Percentiles rank a stretch among this genome's conserved stretches.
These are phyloP conservation scores for Ogataea allantospora DNA, from an alignment of 805 yeast genomes.

Conservation along the genomic window DNA sequence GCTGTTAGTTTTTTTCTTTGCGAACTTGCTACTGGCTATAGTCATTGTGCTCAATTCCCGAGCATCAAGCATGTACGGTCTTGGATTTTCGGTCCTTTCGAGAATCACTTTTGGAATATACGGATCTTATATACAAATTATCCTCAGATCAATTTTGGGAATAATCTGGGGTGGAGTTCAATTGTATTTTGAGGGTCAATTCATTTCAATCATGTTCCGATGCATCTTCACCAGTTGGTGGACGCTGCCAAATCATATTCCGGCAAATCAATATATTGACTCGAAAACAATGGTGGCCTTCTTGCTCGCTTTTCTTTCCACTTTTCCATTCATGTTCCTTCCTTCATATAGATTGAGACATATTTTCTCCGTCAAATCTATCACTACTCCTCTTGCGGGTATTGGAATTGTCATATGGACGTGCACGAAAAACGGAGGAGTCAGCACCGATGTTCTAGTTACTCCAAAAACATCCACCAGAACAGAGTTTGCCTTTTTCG, in stretches of 20 bases:
- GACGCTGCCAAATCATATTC: constrained; percentile 19
- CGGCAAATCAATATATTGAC: constrained; percentile 16
- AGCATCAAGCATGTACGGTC: constrained; percentile 26
- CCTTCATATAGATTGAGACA: constrained; percentile 17
- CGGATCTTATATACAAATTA: constrained; percentile 35
- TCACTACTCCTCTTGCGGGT: constrained; percentile 17
- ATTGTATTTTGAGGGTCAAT: constrained; percentile 37
- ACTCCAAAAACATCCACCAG: background rate
- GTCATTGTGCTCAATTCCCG: constrained; percentile 18
- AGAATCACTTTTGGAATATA: constrained; percentile 39
- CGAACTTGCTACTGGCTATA: background rate
- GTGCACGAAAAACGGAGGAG: constrained; percentile 18
- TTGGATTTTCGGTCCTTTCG: constrained; percentile 38
- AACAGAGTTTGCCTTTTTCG: background rate
- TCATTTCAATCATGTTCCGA: constrained; percentile 30
- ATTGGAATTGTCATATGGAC: constrained; percentile 18
- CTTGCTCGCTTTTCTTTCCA: constrained; percentile 21
- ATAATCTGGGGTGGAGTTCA: constrained; percentile 41
- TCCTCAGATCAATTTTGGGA: constrained; percentile 36
- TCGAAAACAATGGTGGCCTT: constrained; percentile 19
- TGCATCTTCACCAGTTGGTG: constrained; percentile 22
- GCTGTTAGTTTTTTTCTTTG: constrained; percentile 15
- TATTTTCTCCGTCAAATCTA: constrained; percentile 18
- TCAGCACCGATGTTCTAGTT: constrained; percentile 17
- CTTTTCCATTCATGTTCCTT: constrained; percentile 23